Evolutionary conservation across 805 yeast genomes (phyloP).

Genomic region (Teunomyces panamensis): DNA sequence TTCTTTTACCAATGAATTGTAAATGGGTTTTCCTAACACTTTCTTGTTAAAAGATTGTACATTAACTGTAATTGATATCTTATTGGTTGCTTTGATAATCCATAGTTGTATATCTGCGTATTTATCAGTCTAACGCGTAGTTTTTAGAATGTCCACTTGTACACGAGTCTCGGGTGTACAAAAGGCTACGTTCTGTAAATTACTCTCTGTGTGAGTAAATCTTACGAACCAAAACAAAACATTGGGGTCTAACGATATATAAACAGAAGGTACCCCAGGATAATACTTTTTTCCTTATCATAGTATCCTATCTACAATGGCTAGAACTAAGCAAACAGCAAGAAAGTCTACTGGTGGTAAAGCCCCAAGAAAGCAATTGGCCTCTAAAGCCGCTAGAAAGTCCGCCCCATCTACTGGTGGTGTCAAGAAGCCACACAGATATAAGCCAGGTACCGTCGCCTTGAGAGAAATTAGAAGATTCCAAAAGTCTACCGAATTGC

Average conservation of each 20-base stretch:
- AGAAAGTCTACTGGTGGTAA: constrained; percentile 96
- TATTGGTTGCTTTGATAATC: too few species aligned
- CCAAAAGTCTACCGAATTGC: constrained; percentile 92
- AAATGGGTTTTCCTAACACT: too few species aligned
- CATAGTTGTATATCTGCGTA: neutral
- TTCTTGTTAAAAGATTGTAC: neutral
- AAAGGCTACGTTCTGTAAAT: neutral
- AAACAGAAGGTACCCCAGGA: neutral
- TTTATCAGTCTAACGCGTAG: neutral
- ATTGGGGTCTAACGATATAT: neutral
- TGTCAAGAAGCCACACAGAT: constrained; percentile 94
- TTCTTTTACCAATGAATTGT: too few species aligned
- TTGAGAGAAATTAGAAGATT: constrained; percentile 96
- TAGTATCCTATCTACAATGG: constrained; percentile 47
- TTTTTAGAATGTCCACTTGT: neutral
- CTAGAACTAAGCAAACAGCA: constrained; percentile 92
- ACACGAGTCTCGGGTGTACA: neutral
- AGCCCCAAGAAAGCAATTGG: constrained; percentile 92
- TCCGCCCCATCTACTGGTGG: constrained; percentile 91
- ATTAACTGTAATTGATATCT: too few species aligned
- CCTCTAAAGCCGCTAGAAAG: constrained; percentile 91
- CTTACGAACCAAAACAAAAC: neutral
- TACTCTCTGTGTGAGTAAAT: constrained; percentile 1
- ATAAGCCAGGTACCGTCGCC: constrained; percentile 96
- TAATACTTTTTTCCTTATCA: neutral